phyloP scores from a whole-genome alignment of 305 asterid genomes.

The Fraxinus baroniana region DNA sequence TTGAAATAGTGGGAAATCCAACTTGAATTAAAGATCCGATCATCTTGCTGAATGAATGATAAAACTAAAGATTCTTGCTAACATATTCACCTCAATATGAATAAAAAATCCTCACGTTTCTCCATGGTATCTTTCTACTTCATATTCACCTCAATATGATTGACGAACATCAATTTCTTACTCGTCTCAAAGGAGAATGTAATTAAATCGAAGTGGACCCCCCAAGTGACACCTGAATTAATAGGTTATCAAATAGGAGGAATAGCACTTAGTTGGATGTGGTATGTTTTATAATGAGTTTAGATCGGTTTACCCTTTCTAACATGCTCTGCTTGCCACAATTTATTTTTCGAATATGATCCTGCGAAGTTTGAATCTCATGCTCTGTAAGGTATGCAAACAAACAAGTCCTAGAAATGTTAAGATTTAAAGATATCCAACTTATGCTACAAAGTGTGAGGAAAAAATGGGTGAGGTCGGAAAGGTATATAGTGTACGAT shows the following conservation, averaged over 20 bases:
- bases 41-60: background rate
- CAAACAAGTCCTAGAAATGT: background rate
- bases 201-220: background rate
- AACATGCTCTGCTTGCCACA: background rate
- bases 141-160: background rate
- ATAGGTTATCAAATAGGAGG: background rate
- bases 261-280: background rate
- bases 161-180: background rate
- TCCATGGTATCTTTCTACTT: background rate
- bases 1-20: background rate
- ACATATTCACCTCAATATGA: background rate
- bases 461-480: background rate
- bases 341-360: background rate
- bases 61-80: background rate
- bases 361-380: background rate
- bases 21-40: background rate
- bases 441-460: background rate
- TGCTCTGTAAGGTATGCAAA: background rate
- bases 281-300: background rate
- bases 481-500: background rate
- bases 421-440: background rate
- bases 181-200: background rate
- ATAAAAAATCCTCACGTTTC: background rate
- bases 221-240: background rate
- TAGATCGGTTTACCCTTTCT: background rate